These are phyloP conservation scores for Fusarium palustre DNA, from an alignment of 2,329 filamentous ascomycete species.

Conservation along the genomic window DNA sequence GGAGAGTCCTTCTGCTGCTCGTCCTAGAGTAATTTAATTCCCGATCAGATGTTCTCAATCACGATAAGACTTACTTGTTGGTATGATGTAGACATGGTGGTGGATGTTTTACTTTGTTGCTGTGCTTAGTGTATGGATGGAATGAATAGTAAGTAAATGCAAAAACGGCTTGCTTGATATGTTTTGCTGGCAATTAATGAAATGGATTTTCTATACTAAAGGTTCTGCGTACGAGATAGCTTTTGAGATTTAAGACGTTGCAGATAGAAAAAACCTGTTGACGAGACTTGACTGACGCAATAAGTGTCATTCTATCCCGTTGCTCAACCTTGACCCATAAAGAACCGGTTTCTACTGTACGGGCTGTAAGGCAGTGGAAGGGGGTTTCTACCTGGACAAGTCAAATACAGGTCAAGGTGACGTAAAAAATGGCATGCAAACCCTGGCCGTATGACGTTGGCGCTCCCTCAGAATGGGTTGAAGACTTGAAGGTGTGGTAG, in stretches of 20 bases:
- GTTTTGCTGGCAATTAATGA: constrained; percentile 14
- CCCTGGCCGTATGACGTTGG: constrained; percentile 33
- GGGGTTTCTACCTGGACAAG: constrained; percentile 3
- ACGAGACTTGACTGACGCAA: constrained; percentile 43
- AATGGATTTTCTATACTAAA: constrained; percentile 17
- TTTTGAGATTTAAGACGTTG: constrained; percentile 40
- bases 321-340: constrained; percentile 2
- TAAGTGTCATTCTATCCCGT: constrained; percentile 40
- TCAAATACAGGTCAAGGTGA: constrained; percentile 34
- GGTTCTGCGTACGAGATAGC: constrained; percentile 14
- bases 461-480: not conserved
- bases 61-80: constrained; percentile 35
- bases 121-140: constrained; percentile 2
- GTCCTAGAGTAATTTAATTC: constrained; percentile 28
- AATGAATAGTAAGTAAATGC: not conserved
- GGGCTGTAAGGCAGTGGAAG: constrained; percentile 14
- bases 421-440: constrained; percentile 31
- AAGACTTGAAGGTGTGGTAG: constrained; percentile 6
- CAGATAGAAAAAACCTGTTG: constrained; percentile 40
- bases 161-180: constrained; percentile 1
- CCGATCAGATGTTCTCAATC: not conserved
- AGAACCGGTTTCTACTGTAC: constrained; percentile 43
- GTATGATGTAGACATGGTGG: constrained; percentile 39
- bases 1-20: constrained; percentile 32
- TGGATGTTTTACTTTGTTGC: constrained; percentile 6